These are phyloP conservation scores for Brasenia schreberi DNA, from an alignment of 164 flowering plant genomes.

Conservation along the genomic window DNA sequence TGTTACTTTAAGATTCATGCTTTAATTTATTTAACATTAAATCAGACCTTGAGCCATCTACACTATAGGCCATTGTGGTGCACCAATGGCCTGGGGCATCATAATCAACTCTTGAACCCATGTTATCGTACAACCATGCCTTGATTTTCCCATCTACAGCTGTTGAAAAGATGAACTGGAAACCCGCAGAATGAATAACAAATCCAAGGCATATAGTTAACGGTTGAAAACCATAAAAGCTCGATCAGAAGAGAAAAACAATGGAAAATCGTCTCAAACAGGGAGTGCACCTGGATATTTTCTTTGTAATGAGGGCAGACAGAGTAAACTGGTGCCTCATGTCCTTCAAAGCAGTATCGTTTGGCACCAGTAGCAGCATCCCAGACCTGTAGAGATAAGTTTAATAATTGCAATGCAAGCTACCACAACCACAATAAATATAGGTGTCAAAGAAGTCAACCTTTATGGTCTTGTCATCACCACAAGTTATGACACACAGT, in stretches of 20 bases:
- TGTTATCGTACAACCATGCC: constrained; percentile 83
- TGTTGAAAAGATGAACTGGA: constrained; percentile 82
- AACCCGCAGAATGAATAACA: constrained; percentile 6
- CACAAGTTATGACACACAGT: constrained; percentile 78
- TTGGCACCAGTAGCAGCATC: constrained; percentile 61
- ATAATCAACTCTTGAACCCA: constrained; percentile 85
- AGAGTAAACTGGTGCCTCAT: constrained; percentile 82
- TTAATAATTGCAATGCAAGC: background rate
- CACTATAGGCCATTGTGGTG: constrained; percentile 88
- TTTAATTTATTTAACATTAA: background rate
- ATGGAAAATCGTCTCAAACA: background rate
- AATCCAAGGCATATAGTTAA: constrained; percentile 8
- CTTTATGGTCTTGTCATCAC: constrained; percentile 89
- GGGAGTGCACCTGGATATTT: constrained; percentile 48
- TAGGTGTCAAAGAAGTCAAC: constrained; percentile 16
- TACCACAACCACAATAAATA: background rate
- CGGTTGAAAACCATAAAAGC: too few species aligned
- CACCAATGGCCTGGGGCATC: constrained; percentile 91
- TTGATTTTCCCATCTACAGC: constrained; percentile 89
- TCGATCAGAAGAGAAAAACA: too few species aligned
- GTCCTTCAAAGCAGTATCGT: constrained; percentile 78
- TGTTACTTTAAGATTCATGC: too few species aligned
- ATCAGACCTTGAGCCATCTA: constrained; percentile 73
- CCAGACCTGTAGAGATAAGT: constrained; percentile 43
- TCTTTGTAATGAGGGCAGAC: constrained; percentile 90